phyloP scores from a whole-genome alignment of 495 filamentous ascomycete genomes.

The Aspergillus bridgeri region DNA sequence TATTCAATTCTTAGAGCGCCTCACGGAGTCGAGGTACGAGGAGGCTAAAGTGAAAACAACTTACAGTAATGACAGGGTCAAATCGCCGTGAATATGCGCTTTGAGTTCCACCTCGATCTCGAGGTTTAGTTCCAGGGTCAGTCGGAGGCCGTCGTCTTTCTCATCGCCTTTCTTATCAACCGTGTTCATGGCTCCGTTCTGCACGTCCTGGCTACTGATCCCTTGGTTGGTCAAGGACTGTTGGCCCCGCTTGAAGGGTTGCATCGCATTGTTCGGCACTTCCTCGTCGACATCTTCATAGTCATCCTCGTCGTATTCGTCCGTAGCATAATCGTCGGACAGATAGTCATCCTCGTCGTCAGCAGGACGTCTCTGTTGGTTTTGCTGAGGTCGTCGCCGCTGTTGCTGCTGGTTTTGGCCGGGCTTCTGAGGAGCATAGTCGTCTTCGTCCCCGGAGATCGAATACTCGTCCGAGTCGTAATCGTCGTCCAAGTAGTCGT shows the following conservation, averaged over 20 bases:
- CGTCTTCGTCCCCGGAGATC: constrained; percentile 34
- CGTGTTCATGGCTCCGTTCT: constrained; percentile 31
- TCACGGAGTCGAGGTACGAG: constrained; percentile 2
- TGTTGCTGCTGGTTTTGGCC: constrained; percentile 27
- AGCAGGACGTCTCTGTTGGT: not conserved
- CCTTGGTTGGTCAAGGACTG: constrained; percentile 20
- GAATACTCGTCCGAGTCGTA: constrained; percentile 35
- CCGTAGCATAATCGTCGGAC: constrained; percentile 30
- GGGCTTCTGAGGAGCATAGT: constrained; percentile 27
- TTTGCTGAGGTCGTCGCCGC: constrained; percentile 17
- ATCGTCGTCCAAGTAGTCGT: constrained; percentile 39
- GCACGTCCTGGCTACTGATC: constrained; percentile 9
- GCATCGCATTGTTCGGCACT: constrained; percentile 35
- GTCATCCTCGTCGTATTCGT: constrained; percentile 44
- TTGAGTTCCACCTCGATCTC: constrained; percentile 87
- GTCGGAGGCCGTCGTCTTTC: constrained; percentile 55
- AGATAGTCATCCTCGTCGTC: constrained; percentile 25
- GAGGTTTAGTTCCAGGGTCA: constrained; percentile 80
- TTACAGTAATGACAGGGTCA: constrained; percentile 83
- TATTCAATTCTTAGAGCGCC: constrained; percentile 20
- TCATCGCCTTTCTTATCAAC: constrained; percentile 28
- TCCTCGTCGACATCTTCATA: constrained; percentile 27
- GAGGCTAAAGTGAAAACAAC: constrained; percentile 31
- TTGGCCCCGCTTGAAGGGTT: constrained; percentile 33
- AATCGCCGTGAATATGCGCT: constrained; percentile 85